Conservation (phyloP, 495 filamentous ascomycete genomes). For the Neurospora pannonica region DNA sequence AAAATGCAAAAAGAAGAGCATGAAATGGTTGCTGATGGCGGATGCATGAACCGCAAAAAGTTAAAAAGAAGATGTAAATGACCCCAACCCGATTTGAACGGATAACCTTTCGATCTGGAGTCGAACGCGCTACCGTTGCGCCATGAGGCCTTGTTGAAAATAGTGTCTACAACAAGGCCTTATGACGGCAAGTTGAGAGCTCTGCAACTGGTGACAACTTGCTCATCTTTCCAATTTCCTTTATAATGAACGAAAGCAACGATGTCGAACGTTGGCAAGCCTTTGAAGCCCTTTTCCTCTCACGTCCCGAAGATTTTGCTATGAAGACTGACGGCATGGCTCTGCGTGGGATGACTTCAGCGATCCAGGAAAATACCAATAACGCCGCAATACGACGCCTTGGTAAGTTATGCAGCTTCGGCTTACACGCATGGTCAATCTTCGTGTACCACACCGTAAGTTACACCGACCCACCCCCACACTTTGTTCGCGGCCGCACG, state of each 20-base stretch:
- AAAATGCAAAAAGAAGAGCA: not conserved
- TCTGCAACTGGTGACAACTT: not conserved
- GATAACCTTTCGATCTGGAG: slow-evolving; percentile 40
- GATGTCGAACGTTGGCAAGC: too few relatives aligned
- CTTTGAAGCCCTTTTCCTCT: too few relatives aligned
- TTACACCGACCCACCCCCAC: not conserved
- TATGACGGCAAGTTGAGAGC: not conserved
- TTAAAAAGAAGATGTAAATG: not conserved
- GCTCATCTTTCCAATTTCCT: too few relatives aligned
- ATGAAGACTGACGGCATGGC: not conserved
- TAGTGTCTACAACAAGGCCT: rapidly evolving
- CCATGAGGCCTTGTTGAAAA: slow-evolving; percentile 4
- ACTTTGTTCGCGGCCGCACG: not conserved
- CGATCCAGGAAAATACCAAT: not conserved
- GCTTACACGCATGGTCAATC: not conserved
- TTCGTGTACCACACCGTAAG: not conserved
- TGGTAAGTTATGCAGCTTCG: not conserved
- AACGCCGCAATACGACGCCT: not conserved
- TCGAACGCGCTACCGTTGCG: slow-evolving; percentile 38
- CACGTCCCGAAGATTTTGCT: not conserved
- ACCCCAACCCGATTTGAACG: slow-evolving; percentile 24
- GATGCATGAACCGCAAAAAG: not conserved
- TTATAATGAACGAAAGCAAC: too few relatives aligned
- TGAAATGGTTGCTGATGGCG: not conserved
- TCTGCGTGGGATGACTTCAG: not conserved